phyloP scores from a whole-genome alignment of 2,329 filamentous ascomycete species.

The Calonectria ilicicola region DNA sequence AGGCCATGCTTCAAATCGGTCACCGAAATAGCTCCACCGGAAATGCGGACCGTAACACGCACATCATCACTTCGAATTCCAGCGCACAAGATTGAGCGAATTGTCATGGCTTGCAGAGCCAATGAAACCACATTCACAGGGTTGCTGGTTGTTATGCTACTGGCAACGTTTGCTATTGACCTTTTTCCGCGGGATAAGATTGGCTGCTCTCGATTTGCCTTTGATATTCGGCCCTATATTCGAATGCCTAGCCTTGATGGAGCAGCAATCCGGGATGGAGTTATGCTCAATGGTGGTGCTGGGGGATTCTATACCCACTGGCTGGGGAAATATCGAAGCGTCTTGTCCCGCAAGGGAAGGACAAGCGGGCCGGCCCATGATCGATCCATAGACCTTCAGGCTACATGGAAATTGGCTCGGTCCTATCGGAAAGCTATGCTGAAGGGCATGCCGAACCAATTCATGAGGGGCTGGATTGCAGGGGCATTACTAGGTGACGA shows the following conservation, averaged over 20 bases:
- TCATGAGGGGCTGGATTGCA: conserved; percentile 18
- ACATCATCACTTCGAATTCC: conserved; percentile 24
- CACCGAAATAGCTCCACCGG: conserved; percentile 15
- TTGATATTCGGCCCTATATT: conserved; percentile 14
- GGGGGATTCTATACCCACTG: conserved; percentile 18
- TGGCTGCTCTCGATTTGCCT: conserved; percentile 23
- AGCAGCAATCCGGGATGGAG: conserved; percentile 11
- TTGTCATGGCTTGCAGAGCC: conserved; percentile 28
- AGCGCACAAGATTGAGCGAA: conserved; percentile 14
- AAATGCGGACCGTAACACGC: conserved; percentile 22
- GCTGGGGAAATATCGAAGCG: conserved; percentile 21
- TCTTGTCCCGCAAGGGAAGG: conserved; percentile 1
- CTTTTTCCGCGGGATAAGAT: conserved; percentile 35
- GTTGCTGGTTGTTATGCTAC: conserved; percentile 31
- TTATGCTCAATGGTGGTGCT: conserved; percentile 20
- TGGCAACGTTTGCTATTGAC: conserved; percentile 32
- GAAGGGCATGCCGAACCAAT: conserved; percentile 9
- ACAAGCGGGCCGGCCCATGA: background rate
- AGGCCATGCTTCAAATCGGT: conserved; percentile 24
- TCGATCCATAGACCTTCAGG: conserved; percentile 9
- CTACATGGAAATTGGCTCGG: conserved; percentile 18
- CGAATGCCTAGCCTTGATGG: conserved; percentile 5
- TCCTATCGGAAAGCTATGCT: conserved; percentile 14
- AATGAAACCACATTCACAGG: conserved; percentile 37
- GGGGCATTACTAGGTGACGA: conserved; percentile 15